These are phyloP conservation scores for Globisporangium echinulatum DNA, from an alignment of 352 stramenopile genomes.

Conservation along the genomic window DNA sequence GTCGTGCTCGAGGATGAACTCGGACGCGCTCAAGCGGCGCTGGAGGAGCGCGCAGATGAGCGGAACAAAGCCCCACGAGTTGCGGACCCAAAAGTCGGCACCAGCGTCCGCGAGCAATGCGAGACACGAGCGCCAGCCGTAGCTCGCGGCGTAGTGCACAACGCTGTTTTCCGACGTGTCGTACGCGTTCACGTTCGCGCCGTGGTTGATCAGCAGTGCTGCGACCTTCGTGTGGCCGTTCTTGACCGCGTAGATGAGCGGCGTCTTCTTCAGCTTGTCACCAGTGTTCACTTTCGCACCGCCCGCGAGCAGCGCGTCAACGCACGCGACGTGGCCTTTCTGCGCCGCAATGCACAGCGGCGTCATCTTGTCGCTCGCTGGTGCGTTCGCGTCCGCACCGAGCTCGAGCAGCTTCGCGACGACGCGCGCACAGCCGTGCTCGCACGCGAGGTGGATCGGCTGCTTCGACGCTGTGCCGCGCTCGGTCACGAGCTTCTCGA, in stretches of 20 bases:
- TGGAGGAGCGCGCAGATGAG: conserved; percentile 68
- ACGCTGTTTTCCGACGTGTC: conserved; percentile 74
- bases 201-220: conserved; percentile 49
- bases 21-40: conserved; percentile 39
- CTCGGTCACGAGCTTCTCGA: conserved; percentile 34
- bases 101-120: conserved; percentile 44
- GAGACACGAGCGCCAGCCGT: conserved; percentile 66
- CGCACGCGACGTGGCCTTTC: conserved; percentile 46
- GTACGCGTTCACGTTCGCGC: conserved; percentile 70
- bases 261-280: conserved; percentile 77
- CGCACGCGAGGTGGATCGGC: conserved; percentile 51
- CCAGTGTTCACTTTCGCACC: conserved; percentile 48
- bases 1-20: conserved; percentile 63
- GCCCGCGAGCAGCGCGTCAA: conserved; percentile 42
- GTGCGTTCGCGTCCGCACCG: conserved; percentile 51
- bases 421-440: conserved; percentile 31
- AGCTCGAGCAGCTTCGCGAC: conserved; percentile 41
- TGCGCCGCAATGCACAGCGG: conserved; percentile 56
- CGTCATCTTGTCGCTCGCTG: conserved; percentile 41
- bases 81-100: conserved; percentile 61
- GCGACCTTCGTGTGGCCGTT: conserved; percentile 58
- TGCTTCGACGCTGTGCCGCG: conserved; percentile 49
- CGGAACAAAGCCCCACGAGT: conserved; percentile 70
- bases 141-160: conserved; percentile 70
- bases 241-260: conserved; percentile 70